Base-by-base conservation (phyloP, 192 early-diverging fungal genomes). In the Backusella tarrabulga region DNA sequence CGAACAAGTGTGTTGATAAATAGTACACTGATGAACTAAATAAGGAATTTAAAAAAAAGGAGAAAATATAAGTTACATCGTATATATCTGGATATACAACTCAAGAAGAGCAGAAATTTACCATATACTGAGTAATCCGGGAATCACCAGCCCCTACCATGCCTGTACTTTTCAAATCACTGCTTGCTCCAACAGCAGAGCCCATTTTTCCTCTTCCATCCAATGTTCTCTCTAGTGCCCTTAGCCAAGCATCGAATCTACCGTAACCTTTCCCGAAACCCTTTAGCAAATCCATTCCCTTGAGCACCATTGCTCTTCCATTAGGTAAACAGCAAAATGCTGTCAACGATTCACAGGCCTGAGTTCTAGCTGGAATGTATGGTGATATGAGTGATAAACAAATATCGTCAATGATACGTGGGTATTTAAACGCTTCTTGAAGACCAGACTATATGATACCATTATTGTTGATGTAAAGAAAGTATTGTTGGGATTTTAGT, bases 131-230 rank as follows among this genome's bases (percentile, higher is more conserved):
- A 32, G 84, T 87, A 76, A 93, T 92, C 34, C 69, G 73, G 54
- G 88, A 81, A 19, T 87, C 88, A 50, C 84, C 83, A 14, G 50
- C 46, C 3, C 69, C 78, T 63, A 68, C 74, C 41, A 79, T 66
- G 17, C 91, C 91, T 63, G 89, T 75, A 78, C 89, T 88, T 26
- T 86, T 87, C 74, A 91, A 76, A 71, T 94, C 92, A 26, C 91
- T 90, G 50, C 88, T 90, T 29, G 88, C 92, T n/a, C 92, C 91
- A 0, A 95, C 91, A 36, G 89, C 87, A 74, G 90, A 91, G 11
- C 93, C 93, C 83, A 92, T 92, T 21, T 90, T 88, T 14, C 93
- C 93, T 26, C 92, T 87, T 3, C 92, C 91, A 68, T 93, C 89
- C 32, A 95, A 85, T 19, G 91, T 91, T 15, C 85, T 82, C 66